Evolutionary conservation across 2,329 filamentous ascomycete genomes (phyloP).

Genomic region (Talaromyces rugulosus): DNA sequence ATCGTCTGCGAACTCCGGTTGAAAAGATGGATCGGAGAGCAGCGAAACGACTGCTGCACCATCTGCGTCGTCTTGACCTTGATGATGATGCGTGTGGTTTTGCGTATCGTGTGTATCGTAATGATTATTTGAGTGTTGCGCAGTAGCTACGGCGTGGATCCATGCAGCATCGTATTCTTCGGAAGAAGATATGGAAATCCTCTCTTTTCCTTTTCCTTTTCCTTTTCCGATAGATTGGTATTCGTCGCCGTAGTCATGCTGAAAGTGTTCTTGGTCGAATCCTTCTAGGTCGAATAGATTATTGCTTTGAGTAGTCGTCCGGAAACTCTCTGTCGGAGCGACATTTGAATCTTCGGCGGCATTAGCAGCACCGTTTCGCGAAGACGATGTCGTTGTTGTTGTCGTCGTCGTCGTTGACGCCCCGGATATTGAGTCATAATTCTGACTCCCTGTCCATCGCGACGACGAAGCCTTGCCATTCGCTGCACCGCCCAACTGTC

Average conservation of each 20-base stretch:
- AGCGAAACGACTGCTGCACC: conserved; percentile 41
- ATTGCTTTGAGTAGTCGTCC: background rate
- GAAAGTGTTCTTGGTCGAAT: background rate
- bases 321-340: background rate
- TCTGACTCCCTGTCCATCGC: background rate
- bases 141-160: background rate
- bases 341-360: background rate
- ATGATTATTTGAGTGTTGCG: background rate
- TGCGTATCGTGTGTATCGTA: background rate
- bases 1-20: conserved; percentile 23
- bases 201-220: background rate
- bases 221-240: background rate
- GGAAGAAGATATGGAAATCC: background rate
- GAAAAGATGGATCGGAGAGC: conserved; percentile 30
- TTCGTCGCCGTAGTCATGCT: background rate
- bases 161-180: background rate
- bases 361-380: background rate
- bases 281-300: background rate
- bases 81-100: background rate
- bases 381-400: conserved; percentile 1
- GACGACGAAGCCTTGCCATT: conserved; percentile 18
- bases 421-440: background rate
- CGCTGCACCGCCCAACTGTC: conserved; percentile 16
- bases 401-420: background rate
- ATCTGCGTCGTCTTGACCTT: conserved; percentile 23